Conservation (phyloP, 768 basidiomycete genomes). For the Podaxis pistillaris region DNA sequence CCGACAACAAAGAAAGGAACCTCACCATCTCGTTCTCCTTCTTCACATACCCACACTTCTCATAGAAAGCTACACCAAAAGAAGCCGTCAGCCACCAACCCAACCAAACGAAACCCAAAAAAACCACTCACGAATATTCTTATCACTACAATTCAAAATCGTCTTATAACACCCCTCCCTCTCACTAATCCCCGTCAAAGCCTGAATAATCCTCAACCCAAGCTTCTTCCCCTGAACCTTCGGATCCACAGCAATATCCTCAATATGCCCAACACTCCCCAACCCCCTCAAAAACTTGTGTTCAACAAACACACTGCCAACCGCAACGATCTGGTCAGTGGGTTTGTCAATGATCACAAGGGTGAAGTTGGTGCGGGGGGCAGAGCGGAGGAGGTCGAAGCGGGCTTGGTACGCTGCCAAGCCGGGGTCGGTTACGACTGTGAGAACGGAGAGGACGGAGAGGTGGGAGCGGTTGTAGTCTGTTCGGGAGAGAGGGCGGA, state of each 20-base stretch:
- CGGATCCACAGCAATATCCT: constrained; percentile 94
- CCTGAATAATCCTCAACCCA: constrained; percentile 83
- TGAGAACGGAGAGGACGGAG: constrained; percentile 77
- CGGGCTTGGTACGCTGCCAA: constrained; percentile 67
- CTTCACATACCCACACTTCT: constrained; percentile 90
- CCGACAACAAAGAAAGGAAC: constrained; percentile 35
- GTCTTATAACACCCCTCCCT: constrained; percentile 89
- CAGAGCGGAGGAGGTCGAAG: constrained; percentile 56
- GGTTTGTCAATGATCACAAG: constrained; percentile 79
- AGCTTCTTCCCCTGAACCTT: constrained; percentile 89
- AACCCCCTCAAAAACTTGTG: constrained; percentile 89
- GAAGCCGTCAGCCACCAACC: constrained; percentile 3
- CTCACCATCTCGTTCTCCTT: constrained; percentile 94
- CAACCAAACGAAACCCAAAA: constrained; percentile 10
- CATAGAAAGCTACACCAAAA: constrained; percentile 76
- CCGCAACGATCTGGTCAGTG: constrained; percentile 78
- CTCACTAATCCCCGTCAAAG: constrained; percentile 84
- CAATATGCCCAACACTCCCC: constrained; percentile 93
- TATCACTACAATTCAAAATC: constrained; percentile 90
- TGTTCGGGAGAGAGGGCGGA: constrained; percentile 85
- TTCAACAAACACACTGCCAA: constrained; percentile 85
- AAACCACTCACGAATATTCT: constrained; percentile 79
- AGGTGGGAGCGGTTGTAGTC: constrained; percentile 86
- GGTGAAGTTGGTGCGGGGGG: constrained; percentile 71
- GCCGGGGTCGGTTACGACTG: constrained; percentile 65